Evolutionary conservation across 2,329 filamentous ascomycete genomes (phyloP), one percentile per base, ranked within the genome.

Genomic region (Immersiporthe knoxdaviesiana): DNA sequence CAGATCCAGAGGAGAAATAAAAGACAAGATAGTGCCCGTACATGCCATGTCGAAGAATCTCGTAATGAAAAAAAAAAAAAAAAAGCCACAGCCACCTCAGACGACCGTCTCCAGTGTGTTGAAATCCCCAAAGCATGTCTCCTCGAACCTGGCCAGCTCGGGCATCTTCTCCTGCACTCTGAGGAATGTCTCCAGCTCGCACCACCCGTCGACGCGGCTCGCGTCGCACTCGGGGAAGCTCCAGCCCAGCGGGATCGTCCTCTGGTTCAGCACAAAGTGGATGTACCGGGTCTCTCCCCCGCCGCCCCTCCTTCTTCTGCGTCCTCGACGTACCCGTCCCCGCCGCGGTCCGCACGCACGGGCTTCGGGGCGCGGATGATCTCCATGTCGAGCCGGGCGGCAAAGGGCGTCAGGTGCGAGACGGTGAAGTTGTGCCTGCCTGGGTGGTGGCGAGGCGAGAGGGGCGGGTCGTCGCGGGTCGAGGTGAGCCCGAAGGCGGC

Each of bases 261-360:
- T 83, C 79, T 93, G 91, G 77, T 93, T 93, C 59, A 93, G 83
- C 2, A 93, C 79, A 74, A 94, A 92, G 77, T 93, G 91, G 7
- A 94, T 83, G 77, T 94, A 94, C 66, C 82, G 87, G 0, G 90
- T 93, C 74, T 87, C 82, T 30, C 56, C 67, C 44, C 44, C n/a
- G n/a, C 35, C 35, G 35, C 44, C 21, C 18, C 44, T 14, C 63
- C 63, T 8, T 27, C 54, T 0, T 76, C 77, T 3, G 85, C 87
- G 0, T 82, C 78, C 2, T 78, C 74, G 3, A 80, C 76, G 71
- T 90, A 91, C 10, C 83, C 81, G 2, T 82, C 82, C 12, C 65
- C 65, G 32, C 27, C 65, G 1, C 89, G 83, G 67, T 86, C 82
- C 0, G 86, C 81, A 18, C 81, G 80, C 3, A 94, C 81, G 0